Evolutionary conservation across 2,329 filamentous ascomycete genomes (phyloP), one percentile per base, ranked within the genome.

Genomic region (Chalara sp.): DNA sequence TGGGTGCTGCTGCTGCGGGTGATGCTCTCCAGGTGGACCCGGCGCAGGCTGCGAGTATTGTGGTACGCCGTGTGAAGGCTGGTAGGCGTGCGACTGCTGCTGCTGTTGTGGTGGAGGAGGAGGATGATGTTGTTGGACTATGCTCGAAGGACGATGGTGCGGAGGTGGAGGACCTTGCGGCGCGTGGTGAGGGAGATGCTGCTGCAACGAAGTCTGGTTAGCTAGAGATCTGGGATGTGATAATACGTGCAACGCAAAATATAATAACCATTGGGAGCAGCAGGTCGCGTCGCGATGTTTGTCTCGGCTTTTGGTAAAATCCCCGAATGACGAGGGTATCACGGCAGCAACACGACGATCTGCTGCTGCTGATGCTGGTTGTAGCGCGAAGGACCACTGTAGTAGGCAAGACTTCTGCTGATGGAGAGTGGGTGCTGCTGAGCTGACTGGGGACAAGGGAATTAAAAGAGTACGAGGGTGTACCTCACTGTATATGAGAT

Each of bases 161-260:
- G 73, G 74, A 64, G 74, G 80, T 70, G 84, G 80, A 71, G 84
- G 82, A 79, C 84, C 85, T 76, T 87, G 82, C 71, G 82, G 81
- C 68, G 81, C 73, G 69, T 84, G 80, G 75, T 86, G 83, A 73
- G 82, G 78, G 75, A 87, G 84, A 79, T 87, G 84, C 84, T 89
- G 81, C 77, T 63, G 62, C 52, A 21, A 21, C 21, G 21, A 21
- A 21, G 21, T 21, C 21, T 21, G 21, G 21, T 21, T 21, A 21
- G 21, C 21, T 21, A 21, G 21, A 21, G 21, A 21, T 21, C 21
- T 21, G 21, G 21, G 21, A 21, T 21, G 21, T 21, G 21, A 21
- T 3, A 21, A 21, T 21, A 21, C 21, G 21, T 21, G 21, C 21
- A 21, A 21, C 52, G 56, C 48, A 61, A 57, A 59, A 59, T 53